Base-by-base conservation (phyloP, 139 green algal genomes). In the Tetradesmus lagerheimii region DNA sequence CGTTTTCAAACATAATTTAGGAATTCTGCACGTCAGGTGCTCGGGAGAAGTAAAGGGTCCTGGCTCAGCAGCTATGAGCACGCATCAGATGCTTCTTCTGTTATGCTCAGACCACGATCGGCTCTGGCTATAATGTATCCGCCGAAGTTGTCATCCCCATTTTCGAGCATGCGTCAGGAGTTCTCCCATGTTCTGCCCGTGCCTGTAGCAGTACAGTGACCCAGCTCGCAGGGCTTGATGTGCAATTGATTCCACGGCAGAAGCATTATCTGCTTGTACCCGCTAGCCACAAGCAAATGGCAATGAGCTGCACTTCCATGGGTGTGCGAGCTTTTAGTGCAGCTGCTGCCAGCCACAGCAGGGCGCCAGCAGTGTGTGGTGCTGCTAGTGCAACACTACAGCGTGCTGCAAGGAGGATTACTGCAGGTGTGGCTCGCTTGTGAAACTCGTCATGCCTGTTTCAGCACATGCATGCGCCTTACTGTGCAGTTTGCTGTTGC, bases 341-440 rank as follows among this genome's bases (percentile, higher is more conserved):
- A 78, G 67, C 67, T 39, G 67, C n/a, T 78, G n/a, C 27, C 67
- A 78, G 67, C 67, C n/a, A 78, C 67, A 78, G 67, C 67, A 78
- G 67, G 57, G 57, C 23, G 31, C 57, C 57, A 9, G 57, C 57
- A 71, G 57, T n/a, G 57, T 71, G 57, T 71, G 57, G 57, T 71
- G 57, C 57, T 71, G 57, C 57, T 31, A 8, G 57, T 8, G 11
- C 57, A 71, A 71, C 20, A 31, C 23, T 71, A 6, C 20, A 71
- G 25, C 23, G 16, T n/a, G 57, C 57, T n/a, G 57, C 57, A 71
- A 31, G 57, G 57, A 71, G 57, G 57, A 31, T n/a, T n/a, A 5
- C 23, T 71, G 57, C 57, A 71, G 57, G 57, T 71, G 20, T 1
- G 25, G 20, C 57, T 5, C 57, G 31, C 4, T 5, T n/a, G 20